Evolutionary conservation across 2,329 filamentous ascomycete genomes (phyloP), one percentile per base, ranked within the genome.

Genomic region (Hypoxylon sp.): DNA sequence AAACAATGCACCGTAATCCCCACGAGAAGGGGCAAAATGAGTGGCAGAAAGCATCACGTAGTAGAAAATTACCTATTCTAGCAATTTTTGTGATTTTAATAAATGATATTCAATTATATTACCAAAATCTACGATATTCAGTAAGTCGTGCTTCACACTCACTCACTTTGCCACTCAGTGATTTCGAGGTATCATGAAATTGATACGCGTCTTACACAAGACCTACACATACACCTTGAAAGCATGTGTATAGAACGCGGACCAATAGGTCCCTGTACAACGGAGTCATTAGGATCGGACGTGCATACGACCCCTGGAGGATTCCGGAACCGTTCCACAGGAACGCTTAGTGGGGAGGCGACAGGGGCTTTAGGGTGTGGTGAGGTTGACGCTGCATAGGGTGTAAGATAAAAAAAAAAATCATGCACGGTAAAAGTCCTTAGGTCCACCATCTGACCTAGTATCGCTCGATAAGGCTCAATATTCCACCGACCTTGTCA

Each of bases 361-460:
- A 6, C 13, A 50, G 22, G 22, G 26, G 24, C 0, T 26, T 26
- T 13, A 26, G 26, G 44, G 46, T 50, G 10, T 22, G 46, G 26
- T 50, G 46, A 26, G 22, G 46, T 13, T 50, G 22, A 50, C 46
- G 14, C 11, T 50, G 46, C 46, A 31, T 50, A 44, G 39, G 39
- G 39, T 44, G 39, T 44, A 44, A 44, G 39, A 44, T 44, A 44
- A 37, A 22, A 8, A 5, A 31, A 22, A 8, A 5, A 31, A 22
- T 29, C 46, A 50, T 50, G 46, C 26, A 50, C 10, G 22, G 46
- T 50, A 50, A 50, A 50, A 24, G n/a, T 5, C 17, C 17, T 3
- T 4, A n/a, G 39, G 8, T 17, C 39, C 39, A 22, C 39, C 39
- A 19, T 22, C 9, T 22, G 39, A 22, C 39, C 39, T 22, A 22